phyloP scores from a whole-genome alignment of 2,329 filamentous ascomycete genomes.

The Penicillium sp. region DNA sequence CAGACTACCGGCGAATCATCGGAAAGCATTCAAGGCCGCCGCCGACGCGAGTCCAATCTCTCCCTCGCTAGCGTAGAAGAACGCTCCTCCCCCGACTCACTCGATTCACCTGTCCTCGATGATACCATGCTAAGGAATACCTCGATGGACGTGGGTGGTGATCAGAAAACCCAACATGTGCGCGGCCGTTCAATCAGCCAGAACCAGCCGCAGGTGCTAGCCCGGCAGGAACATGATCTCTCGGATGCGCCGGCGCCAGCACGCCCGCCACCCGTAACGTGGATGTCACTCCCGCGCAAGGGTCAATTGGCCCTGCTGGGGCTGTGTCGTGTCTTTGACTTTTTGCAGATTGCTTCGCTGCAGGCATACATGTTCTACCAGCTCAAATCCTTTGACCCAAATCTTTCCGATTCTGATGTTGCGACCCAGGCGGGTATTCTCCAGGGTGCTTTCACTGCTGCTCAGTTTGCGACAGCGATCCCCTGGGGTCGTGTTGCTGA shows the following conservation, averaged over 20 bases:
- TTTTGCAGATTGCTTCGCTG: conserved; percentile 41
- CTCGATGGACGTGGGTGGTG: conserved; percentile 32
- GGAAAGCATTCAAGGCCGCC: conserved; percentile 26
- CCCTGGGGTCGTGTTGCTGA: conserved; percentile 71
- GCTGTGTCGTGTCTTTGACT: conserved; percentile 43
- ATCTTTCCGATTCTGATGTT: conserved; percentile 59
- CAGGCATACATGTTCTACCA: conserved; percentile 80
- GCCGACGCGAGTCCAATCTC: conserved; percentile 35
- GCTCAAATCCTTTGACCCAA: conserved; percentile 69
- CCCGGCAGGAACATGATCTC: conserved; percentile 22
- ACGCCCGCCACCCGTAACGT: conserved; percentile 35
- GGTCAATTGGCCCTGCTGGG: conserved; percentile 39
- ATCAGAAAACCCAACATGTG: conserved; percentile 23
- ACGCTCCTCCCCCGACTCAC: conserved; percentile 22
- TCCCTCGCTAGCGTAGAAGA: conserved; percentile 35
- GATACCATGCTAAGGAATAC: conserved; percentile 32
- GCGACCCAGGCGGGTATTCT: conserved; percentile 73
- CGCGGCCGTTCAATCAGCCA: conserved; percentile 31
- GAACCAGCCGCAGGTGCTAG: conserved; percentile 24
- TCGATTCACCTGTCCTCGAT: conserved; percentile 24
- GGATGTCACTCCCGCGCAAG: conserved; percentile 42
- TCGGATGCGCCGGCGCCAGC: conserved; percentile 12
- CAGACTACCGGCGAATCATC: conserved; percentile 27
- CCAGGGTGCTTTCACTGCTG: conserved; percentile 72
- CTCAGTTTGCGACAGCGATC: conserved; percentile 78